Percentiles rank a stretch among this genome's conserved stretches.
These are phyloP conservation scores for Yamadazyma phyllophila DNA, from an alignment of 805 yeast species.

Conservation along the genomic window DNA sequence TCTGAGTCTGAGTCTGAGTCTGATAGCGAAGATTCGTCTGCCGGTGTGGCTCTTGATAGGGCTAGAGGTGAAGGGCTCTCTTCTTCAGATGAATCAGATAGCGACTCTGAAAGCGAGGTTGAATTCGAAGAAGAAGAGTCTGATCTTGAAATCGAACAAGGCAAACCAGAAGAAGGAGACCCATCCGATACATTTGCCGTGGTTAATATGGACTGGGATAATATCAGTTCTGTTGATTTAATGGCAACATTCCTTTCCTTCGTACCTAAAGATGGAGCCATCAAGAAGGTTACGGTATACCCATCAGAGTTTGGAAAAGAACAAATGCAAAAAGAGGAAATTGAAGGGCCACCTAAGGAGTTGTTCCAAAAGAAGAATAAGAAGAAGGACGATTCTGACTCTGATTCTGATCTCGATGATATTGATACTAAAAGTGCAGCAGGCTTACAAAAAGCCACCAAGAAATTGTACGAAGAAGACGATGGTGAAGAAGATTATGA, in stretches of 20 bases:
- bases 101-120: constrained; percentile 45
- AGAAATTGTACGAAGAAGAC: constrained; percentile 72
- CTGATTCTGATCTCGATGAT: constrained; percentile 33
- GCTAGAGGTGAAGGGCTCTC: constrained; percentile 68
- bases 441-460: constrained; percentile 59
- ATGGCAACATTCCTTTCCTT: constrained; percentile 87
- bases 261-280: constrained; percentile 71
- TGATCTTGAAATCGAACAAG: constrained; percentile 54
- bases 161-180: constrained; percentile 80
- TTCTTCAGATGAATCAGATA: constrained; percentile 31
- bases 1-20: constrained; percentile 18
- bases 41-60: constrained; percentile 39
- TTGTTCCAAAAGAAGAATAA: constrained; percentile 55
- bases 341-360: constrained; percentile 90
- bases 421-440: constrained; percentile 47
- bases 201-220: constrained; percentile 97
- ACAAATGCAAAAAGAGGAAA: constrained; percentile 83
- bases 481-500: constrained; percentile 83
- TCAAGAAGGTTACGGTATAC: constrained; percentile 65
- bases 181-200: constrained; percentile 82
- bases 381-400: constrained; percentile 31
- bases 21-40: constrained; percentile 9
- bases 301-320: constrained; percentile 94
- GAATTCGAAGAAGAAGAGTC: constrained; percentile 46
- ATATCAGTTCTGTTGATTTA: constrained; percentile 80